Evolutionary conservation across 2,329 filamentous ascomycete genomes (phyloP).

Genomic region (Ophiostoma himal-ulmi): DNA sequence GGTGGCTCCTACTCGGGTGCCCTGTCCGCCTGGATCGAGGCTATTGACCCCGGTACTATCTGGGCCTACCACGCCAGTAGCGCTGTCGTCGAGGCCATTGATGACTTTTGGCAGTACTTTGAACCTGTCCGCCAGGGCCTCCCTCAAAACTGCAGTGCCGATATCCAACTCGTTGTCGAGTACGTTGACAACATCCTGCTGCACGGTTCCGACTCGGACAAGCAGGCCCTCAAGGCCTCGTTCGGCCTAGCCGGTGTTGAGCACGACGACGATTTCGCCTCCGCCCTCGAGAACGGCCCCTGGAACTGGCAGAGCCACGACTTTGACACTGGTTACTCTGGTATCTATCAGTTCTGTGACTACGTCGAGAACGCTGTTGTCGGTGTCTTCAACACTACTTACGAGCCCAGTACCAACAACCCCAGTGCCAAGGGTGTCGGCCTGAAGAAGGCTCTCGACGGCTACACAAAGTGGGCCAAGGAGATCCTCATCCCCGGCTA

Average conservation of each 20-base stretch:
- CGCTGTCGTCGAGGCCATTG: slow-evolving; percentile 48
- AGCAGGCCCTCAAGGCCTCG: slow-evolving; percentile 43
- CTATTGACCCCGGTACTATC: slow-evolving; percentile 48
- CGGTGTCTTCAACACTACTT: slow-evolving; percentile 38
- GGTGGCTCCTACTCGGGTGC: slow-evolving; percentile 54
- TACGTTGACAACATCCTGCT: slow-evolving; percentile 45
- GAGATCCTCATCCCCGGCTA: slow-evolving; percentile 39
- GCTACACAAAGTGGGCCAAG: slow-evolving; percentile 46
- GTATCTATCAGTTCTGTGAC: slow-evolving; percentile 48
- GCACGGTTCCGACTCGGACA: slow-evolving; percentile 36
- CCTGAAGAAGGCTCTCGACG: slow-evolving; percentile 43
- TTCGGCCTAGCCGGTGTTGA: slow-evolving; percentile 45
- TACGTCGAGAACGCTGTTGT: slow-evolving; percentile 42
- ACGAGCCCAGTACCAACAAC: slow-evolving; percentile 24
- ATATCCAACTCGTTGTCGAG: slow-evolving; percentile 46
- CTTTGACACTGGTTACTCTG: slow-evolving; percentile 42
- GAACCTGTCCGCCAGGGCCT: slow-evolving; percentile 48
- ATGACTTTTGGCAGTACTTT: slow-evolving; percentile 53
- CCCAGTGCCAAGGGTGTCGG: slow-evolving; percentile 48
- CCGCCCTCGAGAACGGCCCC: slow-evolving; percentile 49
- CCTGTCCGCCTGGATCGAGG: slow-evolving; percentile 48
- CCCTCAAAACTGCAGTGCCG: slow-evolving; percentile 50
- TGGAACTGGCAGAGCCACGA: slow-evolving; percentile 53
- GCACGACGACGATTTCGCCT: slow-evolving; percentile 42
- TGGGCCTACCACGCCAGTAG: slow-evolving; percentile 55